Evolutionary conservation across 768 basidiomycete genomes (phyloP).

Genomic region (Leucogyrophana mollusca): DNA sequence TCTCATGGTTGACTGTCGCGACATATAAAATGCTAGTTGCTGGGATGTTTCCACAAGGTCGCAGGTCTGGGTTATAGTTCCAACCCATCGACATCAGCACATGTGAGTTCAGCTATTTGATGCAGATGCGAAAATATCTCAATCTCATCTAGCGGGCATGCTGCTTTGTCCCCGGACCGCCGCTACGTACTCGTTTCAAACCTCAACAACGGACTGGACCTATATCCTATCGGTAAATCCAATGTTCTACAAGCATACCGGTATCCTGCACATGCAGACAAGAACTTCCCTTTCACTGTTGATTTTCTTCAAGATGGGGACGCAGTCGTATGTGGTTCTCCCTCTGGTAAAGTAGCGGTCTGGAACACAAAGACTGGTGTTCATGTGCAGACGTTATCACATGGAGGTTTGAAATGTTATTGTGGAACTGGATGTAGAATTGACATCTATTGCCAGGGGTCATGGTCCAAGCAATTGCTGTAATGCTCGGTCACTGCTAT

Average conservation of each 20-base stretch:
- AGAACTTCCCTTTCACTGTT: not conserved
- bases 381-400: not conserved
- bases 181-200: not conserved
- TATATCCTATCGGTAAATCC: not conserved
- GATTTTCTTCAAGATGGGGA: not conserved
- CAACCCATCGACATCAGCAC: slow-evolving; percentile 2
- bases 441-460: slow-evolving; percentile 1
- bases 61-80: slow-evolving; percentile 1
- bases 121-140: too few relatives aligned
- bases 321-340: not conserved
- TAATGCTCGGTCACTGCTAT: not conserved
- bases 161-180: not conserved
- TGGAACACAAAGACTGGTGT: not conserved
- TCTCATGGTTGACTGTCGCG: too few relatives aligned
- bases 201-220: not conserved
- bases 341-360: not conserved
- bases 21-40: slow-evolving; percentile 1
- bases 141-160: not conserved
- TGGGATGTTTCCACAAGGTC: not conserved
- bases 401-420: not conserved
- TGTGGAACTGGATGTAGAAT: not conserved
- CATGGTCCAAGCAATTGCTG: slow-evolving; percentile 1
- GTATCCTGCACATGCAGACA: not conserved
- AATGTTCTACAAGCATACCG: not conserved
- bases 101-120: too few relatives aligned